Evolutionary conservation across 1,284 basidiomycete genomes (phyloP), one percentile per base, ranked within the genome.

Genomic region (Cryptococcus jaspeensis): DNA sequence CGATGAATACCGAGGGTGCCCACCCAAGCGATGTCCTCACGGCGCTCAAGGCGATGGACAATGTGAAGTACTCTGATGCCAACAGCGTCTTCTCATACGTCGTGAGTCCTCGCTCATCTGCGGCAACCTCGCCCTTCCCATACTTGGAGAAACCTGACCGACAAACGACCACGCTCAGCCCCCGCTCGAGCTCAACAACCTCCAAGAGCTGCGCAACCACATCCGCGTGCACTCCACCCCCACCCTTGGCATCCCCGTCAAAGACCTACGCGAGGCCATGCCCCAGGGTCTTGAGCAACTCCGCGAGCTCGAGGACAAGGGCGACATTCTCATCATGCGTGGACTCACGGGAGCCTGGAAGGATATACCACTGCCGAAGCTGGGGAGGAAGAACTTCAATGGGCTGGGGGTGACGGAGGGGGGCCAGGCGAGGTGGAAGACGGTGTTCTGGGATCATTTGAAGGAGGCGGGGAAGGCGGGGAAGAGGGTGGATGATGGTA

Each of bases 391-490:
- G 61, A 75, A 76, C 42, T 59, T 65, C 28, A 61, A 61, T 50
- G 74, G 72, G 2, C 25, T 65, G 45, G 58, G 61, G 25, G 53
- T 73, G 23, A 68, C 64, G 49, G 69, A 64, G 15, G 71, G 72
- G 1, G 66, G 70, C 3, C 61, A 53, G 11, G 66, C 64, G 50
- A 65, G 73, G 46, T 74, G 71, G 65, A 64, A 65, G 55, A 70
- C 60, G 1, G 64, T 77, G 11, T 76, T 72, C 53, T 78, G 72
- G 74, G 76, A 78, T 63, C 66, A 70, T 45, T 54, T 71, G 28
- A 61, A 65, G 39, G 75, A 75, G 54, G 55, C 67, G 9, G 72
- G 69, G 2, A 58, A 69, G 13, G 67, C 75, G 3, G 67, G 64
- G 2, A 64, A 70, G 41, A 63, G 70, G 16, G 68, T 75, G 1